Conservation (phyloP, 169 alveolate genomes). For the Plasmodium adleri region DNA sequence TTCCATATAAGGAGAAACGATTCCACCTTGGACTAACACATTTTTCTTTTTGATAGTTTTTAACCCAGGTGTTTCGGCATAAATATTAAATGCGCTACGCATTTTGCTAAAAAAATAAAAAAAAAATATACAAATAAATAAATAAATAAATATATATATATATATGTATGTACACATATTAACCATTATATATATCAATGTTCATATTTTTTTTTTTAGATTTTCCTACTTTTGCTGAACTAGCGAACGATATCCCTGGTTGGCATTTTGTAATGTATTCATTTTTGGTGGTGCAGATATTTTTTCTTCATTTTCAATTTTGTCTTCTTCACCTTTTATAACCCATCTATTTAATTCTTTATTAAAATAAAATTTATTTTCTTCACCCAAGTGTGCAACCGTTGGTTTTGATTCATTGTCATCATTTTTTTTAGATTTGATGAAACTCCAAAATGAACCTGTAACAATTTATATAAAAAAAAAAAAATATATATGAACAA, state of each 20-base stretch:
- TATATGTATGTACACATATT: too few species aligned
- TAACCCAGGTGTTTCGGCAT: conserved; percentile 86
- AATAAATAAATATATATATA: too few species aligned
- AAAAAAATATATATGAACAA: too few species aligned
- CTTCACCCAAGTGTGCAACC: conserved; percentile 88
- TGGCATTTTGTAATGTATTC: conserved; percentile 41
- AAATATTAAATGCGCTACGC: conserved; percentile 79
- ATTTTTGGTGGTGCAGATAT: conserved; percentile 65
- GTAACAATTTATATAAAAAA: background rate
- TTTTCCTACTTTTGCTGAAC: conserved; percentile 53
- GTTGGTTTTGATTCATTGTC: conserved; percentile 50
- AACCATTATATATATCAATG: too few species aligned
- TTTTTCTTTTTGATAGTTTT: conserved; percentile 76
- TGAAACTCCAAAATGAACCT: conserved; percentile 74
- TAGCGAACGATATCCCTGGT: conserved; percentile 44
- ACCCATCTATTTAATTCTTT: conserved; percentile 90
- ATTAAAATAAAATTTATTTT: conserved; percentile 89
- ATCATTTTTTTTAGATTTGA: conserved; percentile 62
- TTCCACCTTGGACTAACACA: conserved; percentile 46
- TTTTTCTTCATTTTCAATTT: conserved; percentile 72
- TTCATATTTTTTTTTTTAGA: too few species aligned
- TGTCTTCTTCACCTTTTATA: conserved; percentile 90
- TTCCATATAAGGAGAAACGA: conserved; percentile 75
- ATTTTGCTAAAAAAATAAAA: conserved; percentile 58
- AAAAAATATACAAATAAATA: background rate